A percentile compares a stretch with the other conserved stretches of the same genome.
Conservation (phyloP, 78 protist genomes). For the Dictyostelium intermedium region DNA sequence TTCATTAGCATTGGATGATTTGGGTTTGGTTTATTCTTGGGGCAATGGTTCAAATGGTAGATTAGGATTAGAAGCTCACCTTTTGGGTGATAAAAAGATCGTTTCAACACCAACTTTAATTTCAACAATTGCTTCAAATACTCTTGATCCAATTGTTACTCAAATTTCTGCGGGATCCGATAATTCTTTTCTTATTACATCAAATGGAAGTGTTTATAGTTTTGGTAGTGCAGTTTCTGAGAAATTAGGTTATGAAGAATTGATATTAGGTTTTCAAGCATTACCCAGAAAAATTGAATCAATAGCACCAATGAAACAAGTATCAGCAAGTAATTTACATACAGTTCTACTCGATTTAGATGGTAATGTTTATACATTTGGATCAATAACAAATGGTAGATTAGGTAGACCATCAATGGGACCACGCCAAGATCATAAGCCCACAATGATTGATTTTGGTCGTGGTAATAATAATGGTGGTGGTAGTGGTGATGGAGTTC, state of each 20-base stretch:
- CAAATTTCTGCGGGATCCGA: constrained; percentile 47
- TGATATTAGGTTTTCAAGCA: not conserved
- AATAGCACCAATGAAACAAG: not conserved
- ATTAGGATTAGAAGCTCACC: constrained; percentile 3
- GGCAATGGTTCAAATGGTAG: constrained; percentile 34
- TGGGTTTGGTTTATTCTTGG: constrained; percentile 16
- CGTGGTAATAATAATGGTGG: no score
- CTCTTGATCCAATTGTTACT: not conserved
- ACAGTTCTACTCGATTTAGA: not conserved
- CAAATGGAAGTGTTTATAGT: constrained; percentile 1
- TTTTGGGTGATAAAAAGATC: not conserved
- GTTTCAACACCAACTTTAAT: constrained; percentile 15
- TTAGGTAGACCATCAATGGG: not conserved
- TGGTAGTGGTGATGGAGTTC: no score
- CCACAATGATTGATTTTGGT: not conserved
- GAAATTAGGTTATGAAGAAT: not conserved
- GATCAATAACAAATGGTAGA: constrained; percentile 11
- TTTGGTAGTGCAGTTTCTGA: constrained; percentile 4
- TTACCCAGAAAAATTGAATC: not conserved
- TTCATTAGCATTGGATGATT: constrained; percentile 32
- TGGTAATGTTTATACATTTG: constrained; percentile 54
- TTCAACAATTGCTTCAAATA: not conserved
- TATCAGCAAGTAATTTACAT: constrained; percentile 44
- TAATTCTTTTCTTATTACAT: not conserved
- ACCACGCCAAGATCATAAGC: not conserved